Percentiles rank a stretch among this genome's conserved stretches.
phyloP scores from a whole-genome alignment of 1,284 basidiomycete species.

The Tilletia walkeri region DNA sequence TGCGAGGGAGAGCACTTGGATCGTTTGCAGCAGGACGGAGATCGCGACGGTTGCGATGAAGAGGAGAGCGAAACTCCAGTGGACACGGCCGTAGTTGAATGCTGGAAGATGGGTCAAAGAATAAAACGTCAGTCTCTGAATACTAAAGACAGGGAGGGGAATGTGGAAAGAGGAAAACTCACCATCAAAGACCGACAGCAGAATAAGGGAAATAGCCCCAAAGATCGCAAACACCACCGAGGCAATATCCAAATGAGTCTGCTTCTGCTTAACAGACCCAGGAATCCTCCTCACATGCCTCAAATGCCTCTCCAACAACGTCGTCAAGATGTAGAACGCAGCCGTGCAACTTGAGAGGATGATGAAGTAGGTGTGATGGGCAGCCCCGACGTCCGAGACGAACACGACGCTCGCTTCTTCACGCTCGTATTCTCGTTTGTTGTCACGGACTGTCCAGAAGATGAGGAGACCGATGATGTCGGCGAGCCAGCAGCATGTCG shows the following conservation, averaged over 20 bases:
- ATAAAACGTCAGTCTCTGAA: too few relatives aligned
- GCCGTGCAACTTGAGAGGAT: constrained; percentile 39
- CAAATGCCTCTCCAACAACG: constrained; percentile 60
- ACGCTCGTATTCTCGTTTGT: constrained; percentile 55
- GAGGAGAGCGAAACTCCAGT: constrained; percentile 60
- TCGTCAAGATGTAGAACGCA: constrained; percentile 54
- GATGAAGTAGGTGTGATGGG: constrained; percentile 50
- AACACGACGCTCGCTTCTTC: constrained; percentile 58
- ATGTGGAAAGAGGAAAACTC: too few relatives aligned
- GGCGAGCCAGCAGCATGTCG: constrained; percentile 13
- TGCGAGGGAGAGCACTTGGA: constrained; percentile 57
- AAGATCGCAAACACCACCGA: constrained; percentile 58
- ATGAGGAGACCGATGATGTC: constrained; percentile 47
- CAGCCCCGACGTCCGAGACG: constrained; percentile 59
- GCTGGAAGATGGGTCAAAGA: constrained; percentile 22
- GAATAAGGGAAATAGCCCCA: constrained; percentile 58
- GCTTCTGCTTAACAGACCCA: constrained; percentile 56
- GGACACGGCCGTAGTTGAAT: constrained; percentile 58
- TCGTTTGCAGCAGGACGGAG: constrained; percentile 59
- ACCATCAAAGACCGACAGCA: constrained; percentile 56
- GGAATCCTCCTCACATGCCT: constrained; percentile 60
- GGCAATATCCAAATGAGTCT: constrained; percentile 56
- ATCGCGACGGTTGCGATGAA: constrained; percentile 60
- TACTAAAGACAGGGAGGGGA: too few relatives aligned
- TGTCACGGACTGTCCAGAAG: constrained; percentile 55